Conservation (phyloP, 2,329 filamentous ascomycete genomes). For the Chrysosporium keratinophilum region DNA sequence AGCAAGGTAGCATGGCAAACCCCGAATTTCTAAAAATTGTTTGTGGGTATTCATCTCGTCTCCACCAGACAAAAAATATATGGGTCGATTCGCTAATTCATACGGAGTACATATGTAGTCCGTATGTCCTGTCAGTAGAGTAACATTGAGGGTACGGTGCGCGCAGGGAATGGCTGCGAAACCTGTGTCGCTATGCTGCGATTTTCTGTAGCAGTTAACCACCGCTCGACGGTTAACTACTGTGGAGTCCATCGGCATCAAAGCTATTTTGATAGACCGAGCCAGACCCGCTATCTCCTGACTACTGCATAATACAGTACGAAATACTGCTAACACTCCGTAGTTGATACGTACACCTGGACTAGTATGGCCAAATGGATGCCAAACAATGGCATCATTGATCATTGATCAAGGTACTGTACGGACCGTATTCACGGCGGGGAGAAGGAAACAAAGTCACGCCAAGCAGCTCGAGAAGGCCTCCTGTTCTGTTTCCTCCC, state of each 20-base stretch:
- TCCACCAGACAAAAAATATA: not conserved
- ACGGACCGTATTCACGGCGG: not conserved
- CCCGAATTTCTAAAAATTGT: not conserved
- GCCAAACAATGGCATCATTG: constrained; percentile 1
- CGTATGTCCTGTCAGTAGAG: not conserved
- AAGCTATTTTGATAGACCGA: too few species aligned
- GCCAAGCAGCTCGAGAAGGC: not conserved
- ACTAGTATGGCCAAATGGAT: not conserved
- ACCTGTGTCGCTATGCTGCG: constrained; percentile 1
- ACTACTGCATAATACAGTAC: too few species aligned
- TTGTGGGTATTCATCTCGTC: not conserved
- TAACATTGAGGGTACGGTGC: not conserved
- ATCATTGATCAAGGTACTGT: constrained; percentile 5
- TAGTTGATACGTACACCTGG: not conserved
- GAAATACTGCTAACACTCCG: too few species aligned
- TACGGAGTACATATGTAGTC: not conserved
- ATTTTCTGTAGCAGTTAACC: not conserved
- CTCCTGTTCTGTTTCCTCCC: not conserved
- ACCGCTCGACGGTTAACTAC: too few species aligned
- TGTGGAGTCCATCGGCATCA: too few species aligned
- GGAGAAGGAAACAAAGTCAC: not conserved
- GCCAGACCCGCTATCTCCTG: too few species aligned
- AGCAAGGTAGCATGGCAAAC: not conserved
- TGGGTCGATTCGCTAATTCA: too few species aligned
- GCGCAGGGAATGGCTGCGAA: constrained; percentile 5